Conservation (phyloP, 129 eudicot genomes). For the Pulicaria dysenterica region DNA sequence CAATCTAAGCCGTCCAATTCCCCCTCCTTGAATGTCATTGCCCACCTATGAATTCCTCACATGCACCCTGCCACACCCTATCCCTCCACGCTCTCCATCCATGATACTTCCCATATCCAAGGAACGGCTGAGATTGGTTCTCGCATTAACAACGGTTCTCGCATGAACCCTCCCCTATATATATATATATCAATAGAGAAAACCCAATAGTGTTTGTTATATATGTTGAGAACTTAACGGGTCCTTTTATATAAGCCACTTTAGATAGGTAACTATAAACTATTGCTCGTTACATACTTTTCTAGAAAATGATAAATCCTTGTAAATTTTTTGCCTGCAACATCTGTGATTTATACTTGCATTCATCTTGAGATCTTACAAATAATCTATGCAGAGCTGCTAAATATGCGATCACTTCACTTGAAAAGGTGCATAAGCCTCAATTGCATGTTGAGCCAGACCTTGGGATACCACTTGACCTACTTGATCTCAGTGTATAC, state of each 20-base stretch:
- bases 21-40: too few relatives aligned
- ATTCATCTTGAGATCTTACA: conserved; percentile 4
- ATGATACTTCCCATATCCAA: too few relatives aligned
- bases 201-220: background rate
- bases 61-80: too few relatives aligned
- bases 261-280: background rate
- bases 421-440: conserved; percentile 91
- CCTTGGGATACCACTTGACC: conserved; percentile 96
- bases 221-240: background rate
- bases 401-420: conserved; percentile 65
- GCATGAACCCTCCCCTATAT: too few relatives aligned
- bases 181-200: background rate
- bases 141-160: too few relatives aligned
- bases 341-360: background rate
- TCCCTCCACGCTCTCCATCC: too few relatives aligned
- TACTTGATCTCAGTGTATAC: conserved; percentile 97
- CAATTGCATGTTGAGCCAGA: conserved; percentile 88
- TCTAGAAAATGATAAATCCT: conserved; percentile 9
- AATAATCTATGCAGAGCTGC: conserved; percentile 61
- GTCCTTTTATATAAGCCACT: background rate
- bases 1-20: too few relatives aligned
- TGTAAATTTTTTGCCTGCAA: background rate
- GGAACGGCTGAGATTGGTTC: too few relatives aligned
- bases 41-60: too few relatives aligned
- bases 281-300: background rate